Base-by-base conservation (phyloP, 805 yeast genomes). In the Pichia phayaonensis region DNA sequence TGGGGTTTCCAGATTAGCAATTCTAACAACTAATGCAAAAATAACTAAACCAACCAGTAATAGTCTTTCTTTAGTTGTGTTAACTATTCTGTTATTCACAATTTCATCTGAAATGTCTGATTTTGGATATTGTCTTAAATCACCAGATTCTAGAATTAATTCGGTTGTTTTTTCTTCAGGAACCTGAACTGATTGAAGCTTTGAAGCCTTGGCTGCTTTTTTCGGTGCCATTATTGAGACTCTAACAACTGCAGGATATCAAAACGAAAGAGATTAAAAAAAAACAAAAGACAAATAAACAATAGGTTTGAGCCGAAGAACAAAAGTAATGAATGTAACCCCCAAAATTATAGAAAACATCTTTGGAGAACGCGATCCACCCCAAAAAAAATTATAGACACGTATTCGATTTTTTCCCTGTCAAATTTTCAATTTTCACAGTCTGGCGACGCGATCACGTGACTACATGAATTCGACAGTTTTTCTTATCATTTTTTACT, bases 1-100 rank as follows among this genome's bases (percentile, higher is more conserved):
- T 40, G 99, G 99, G 54, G 70, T 62, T 26, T 76, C 71, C 52
- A 94, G 71, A 48, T 76, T 71, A 56, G 73, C 71, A 48, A 85
- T 72, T 58, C 99, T 80, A 46, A 88, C 76, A 44, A 67, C 59
- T 13, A 73, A 54, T 0, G 96, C 77, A 38, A 82, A 58, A 15
- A 56, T 31, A 5, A 61, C 55, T 48, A 87, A 69, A 16, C 70
- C 61, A 2, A 59, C 64, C 8, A 79, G 54, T n/a, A 73, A 54
- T 0, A 70, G 4, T 47, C 68, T 68, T 57, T 81, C 86, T 29
- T 63, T 61, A 3, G 48, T 12, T 1, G 71, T 53, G 8, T 59
- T 57, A n/a, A 68, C 64, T 1, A 74, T 58, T 61, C 86, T 77
- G 45, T 71, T 58, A 6, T 64, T 62, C 21, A 69, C 54, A 23